Evolutionary conservation across 1,284 basidiomycete species (phyloP), one percentile per base, ranked within the genome.

Genomic region (Cerioporus squamosus): DNA sequence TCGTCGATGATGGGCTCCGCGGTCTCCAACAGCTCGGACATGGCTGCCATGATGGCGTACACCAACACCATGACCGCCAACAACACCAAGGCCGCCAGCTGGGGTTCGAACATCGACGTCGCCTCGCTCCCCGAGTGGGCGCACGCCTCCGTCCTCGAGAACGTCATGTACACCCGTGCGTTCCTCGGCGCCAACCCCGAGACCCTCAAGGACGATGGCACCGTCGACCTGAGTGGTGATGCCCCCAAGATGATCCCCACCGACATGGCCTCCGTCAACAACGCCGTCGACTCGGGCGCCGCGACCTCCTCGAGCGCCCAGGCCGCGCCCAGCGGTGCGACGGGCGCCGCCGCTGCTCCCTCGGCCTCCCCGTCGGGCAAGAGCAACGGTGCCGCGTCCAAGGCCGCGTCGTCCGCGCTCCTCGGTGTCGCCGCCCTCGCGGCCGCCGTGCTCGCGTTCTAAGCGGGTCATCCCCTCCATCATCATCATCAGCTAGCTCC

Each of bases 51-150:
- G 74, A 74, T 76, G 65, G 67, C 80, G 14, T 84, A 84, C 75
- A 79, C 80, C 49, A 68, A 71, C 62, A 79, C 75, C 59, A 60
- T 75, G 63, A 86, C 86, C 44, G 61, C 72, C n/a, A 76, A 76
- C 70, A 83, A 79, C 69, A 58, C 72, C 44, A 57, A 56, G 53
- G 87, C 85, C 24, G 72, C 80, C n/a, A 73, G 65, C 54, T 91
- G 88, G 90, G 88, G 88, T 63, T 68, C 71, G 50, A 82, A 75
- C 77, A 82, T 89, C 48, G 83, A 89, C 72, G 74, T 89, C 66
- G 68, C 74, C 36, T 47, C 58, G 42, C 75, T 91, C 64, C 86
- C 86, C 45, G 70, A 71, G 0, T 86, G 84, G 84, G 71, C 85
- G 3, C 78, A 83, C 61, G 61, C 72, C 38, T 66, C 70, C 52